Base-by-base conservation (phyloP, 345 rosid species). In the Brassica rapa region DNA sequence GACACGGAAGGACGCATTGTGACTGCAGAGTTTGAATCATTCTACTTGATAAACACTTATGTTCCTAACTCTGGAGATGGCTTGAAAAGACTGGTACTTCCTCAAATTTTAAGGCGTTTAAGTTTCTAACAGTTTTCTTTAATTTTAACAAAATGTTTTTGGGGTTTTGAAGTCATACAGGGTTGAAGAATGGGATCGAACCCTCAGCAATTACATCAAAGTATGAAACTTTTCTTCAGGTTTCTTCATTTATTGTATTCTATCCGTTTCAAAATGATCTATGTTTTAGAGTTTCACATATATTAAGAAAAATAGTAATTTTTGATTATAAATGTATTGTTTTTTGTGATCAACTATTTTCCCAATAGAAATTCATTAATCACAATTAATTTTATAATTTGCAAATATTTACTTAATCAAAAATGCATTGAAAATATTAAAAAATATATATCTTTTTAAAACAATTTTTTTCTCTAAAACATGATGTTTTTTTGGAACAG, bases 11-110 rank as follows among this genome's bases (percentile, higher is more conserved):
- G 99, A 69, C 91, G 99, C 62, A 78, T 91, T 79, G 88, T 93
- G 78, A 95, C 93, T 55, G 96, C 84, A 51, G 98, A 93, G 81
- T 95, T 93, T 27, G 98, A 93, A 61, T 85, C 93, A 0, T 95
- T 91, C 81, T 93, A 88, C 86, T 79, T 93, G 71, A 67, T 95
- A 77, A 78, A 73, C 19, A 81, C 84, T 16, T 95, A 93, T 56
- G 91, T 95, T 74, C 99, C 99, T 67, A 95, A 93, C 76, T 90
- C 99, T n/a, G 99, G 99, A 59, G 99, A 95, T 77, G 99, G 98
- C 86, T 82, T 95, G 85, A 90, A 78, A 85, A 90, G 99, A 87
- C 86, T 95, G 97, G 98, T 93, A 88, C 5, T n/a, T 49, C 55
- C 77, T 70, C 76, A 62, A 23, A 29, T 19, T 55, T 39, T 63